These are phyloP conservation scores for Tulasnella sp. DNA, from an alignment of 768 basidiomycete species.

Conservation along the genomic window DNA sequence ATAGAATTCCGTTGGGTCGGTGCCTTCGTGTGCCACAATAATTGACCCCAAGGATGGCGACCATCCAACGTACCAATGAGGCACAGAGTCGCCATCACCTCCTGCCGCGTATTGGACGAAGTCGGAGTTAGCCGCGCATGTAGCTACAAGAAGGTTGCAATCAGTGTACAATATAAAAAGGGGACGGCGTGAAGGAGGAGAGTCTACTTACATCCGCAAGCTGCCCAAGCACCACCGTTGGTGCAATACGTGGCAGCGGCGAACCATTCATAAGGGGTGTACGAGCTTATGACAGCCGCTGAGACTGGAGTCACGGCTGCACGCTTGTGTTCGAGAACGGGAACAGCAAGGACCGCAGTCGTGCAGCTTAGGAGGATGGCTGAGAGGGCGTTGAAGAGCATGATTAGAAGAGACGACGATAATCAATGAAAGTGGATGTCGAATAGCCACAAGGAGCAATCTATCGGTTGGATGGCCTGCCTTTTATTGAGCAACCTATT, in stretches of 20 bases:
- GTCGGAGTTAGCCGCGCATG: background rate
- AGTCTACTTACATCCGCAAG: background rate
- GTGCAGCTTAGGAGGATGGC: too few relatives aligned
- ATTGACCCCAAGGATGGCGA: background rate
- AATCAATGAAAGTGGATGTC: too few relatives aligned
- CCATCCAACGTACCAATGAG: conserved; percentile 4
- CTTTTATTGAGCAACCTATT: too few relatives aligned
- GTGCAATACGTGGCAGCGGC: conserved; percentile 4
- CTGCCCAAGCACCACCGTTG: background rate
- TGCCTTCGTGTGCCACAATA: conserved; percentile 1
- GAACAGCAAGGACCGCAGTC: background rate
- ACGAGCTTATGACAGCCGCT: background rate
- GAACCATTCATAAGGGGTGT: background rate
- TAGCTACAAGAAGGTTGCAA: background rate
- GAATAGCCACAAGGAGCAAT: too few relatives aligned
- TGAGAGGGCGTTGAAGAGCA: too few relatives aligned
- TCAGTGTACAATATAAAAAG: too few relatives aligned
- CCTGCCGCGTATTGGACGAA: background rate
- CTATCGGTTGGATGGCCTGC: too few relatives aligned
- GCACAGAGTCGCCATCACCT: conserved; percentile 3
- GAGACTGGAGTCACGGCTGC: background rate
- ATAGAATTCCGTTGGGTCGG: conserved; percentile 6
- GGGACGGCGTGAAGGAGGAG: background rate
- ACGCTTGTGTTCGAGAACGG: background rate
- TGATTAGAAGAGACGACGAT: too few relatives aligned